A percentile compares a stretch with the other conserved stretches of the same genome.
These are phyloP conservation scores for Backusella westeae DNA, from an alignment of 192 early-diverging fungal species.

Conservation along the genomic window DNA sequence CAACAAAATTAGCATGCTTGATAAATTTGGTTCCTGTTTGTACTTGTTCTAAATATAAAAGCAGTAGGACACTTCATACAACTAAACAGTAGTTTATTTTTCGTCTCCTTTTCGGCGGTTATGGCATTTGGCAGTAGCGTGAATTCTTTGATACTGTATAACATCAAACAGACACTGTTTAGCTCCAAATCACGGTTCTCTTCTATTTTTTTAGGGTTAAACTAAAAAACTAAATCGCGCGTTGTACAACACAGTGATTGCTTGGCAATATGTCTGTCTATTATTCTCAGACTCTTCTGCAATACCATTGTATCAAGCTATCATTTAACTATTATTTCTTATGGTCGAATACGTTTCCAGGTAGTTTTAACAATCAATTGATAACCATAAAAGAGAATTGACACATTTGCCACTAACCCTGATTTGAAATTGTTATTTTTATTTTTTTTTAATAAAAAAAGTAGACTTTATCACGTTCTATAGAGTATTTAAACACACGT, in stretches of 20 bases:
- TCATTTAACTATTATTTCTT: not conserved
- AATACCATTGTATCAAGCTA: not conserved
- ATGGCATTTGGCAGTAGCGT: not conserved
- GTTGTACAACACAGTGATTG: not conserved
- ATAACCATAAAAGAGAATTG: not conserved
- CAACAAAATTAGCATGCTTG: not conserved
- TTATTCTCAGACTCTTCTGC: not conserved
- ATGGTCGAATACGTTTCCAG: not conserved
- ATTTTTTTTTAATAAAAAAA: not conserved
- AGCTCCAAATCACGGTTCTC: not conserved
- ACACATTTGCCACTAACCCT: not conserved
- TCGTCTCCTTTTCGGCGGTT: not conserved
- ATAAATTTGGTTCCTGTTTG: not conserved
- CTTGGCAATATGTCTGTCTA: not conserved
- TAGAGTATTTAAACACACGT: not conserved
- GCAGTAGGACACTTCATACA: not conserved
- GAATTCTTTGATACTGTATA: not conserved
- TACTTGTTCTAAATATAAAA: not conserved
- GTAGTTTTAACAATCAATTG: not conserved
- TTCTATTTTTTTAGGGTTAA: not conserved
- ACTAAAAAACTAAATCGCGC: not conserved
- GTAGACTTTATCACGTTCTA: not conserved
- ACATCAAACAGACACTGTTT: not conserved
- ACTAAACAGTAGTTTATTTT: not conserved
- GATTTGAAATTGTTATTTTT: not conserved